Conservation (phyloP, 2,329 filamentous ascomycete species). For the Knufia petricola region DNA sequence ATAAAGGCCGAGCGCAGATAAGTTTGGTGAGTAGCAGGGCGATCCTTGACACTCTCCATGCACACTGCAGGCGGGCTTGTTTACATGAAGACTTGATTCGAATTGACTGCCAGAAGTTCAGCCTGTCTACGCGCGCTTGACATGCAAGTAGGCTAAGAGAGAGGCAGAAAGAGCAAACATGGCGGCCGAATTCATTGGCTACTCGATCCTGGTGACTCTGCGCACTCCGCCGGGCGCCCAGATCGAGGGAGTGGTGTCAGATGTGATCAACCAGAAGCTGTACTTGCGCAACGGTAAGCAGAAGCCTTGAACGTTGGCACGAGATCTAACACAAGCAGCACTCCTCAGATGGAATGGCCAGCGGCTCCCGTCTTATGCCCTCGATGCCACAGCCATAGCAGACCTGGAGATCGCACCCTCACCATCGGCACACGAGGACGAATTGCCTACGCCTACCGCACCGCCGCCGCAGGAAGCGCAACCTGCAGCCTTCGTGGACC, state of each 20-base stretch:
- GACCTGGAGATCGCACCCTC: conserved; percentile 45
- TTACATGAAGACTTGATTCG: no score
- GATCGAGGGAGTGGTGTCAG: conserved; percentile 60
- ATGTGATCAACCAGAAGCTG: conserved; percentile 60
- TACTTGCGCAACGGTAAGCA: conserved; percentile 61
- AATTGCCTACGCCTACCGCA: conserved; percentile 15
- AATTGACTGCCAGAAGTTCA: no score
- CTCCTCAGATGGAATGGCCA: conserved; percentile 43
- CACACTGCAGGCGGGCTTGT: not conserved
- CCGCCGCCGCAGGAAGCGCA: conserved; percentile 11
- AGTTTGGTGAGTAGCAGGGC: not conserved
- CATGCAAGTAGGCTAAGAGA: conserved; percentile 6
- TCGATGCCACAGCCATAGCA: conserved; percentile 49
- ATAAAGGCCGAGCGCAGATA: not conserved
- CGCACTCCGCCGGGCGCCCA: conserved; percentile 53
- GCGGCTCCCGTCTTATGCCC: conserved; percentile 42
- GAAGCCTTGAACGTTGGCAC: conserved; percentile 28
- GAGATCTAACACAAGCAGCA: conserved; percentile 33
- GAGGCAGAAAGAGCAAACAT: conserved; percentile 32
- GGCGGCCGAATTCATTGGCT: conserved; percentile 63
- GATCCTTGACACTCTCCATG: not conserved
- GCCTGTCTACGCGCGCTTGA: not conserved
- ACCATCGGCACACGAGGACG: conserved; percentile 23
- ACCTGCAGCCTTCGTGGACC: conserved; percentile 55
- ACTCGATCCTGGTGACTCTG: conserved; percentile 65